phyloP scores from a whole-genome alignment of 1,139 yeast species.

The Spencermartinsiella ligniputridi region DNA sequence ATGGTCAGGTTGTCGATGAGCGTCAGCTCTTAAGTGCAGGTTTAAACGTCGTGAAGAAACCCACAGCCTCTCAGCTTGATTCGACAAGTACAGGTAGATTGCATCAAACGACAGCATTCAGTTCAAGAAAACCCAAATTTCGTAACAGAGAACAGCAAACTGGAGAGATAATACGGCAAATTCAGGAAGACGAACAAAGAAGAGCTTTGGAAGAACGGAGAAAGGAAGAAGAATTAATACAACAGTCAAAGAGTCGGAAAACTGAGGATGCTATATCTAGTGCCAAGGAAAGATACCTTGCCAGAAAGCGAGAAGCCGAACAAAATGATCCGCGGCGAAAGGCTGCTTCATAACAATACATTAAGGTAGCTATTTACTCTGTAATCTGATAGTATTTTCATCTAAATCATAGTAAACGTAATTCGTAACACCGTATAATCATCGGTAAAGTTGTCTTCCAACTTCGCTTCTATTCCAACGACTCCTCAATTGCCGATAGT shows the following conservation, averaged over 20 bases:
- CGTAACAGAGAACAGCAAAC: conserved; percentile 26
- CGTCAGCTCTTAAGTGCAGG: conserved; percentile 28
- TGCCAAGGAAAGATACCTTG: conserved; percentile 32
- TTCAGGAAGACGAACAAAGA: conserved; percentile 7
- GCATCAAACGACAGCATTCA: conserved; percentile 1
- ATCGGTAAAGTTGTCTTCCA: neutral
- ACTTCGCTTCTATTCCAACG: too few relatives aligned
- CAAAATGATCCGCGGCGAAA: conserved; percentile 3
- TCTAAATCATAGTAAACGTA: too few relatives aligned
- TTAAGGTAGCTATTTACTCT: too few relatives aligned
- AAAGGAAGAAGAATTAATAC: conserved; percentile 3
- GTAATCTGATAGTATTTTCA: too few relatives aligned
- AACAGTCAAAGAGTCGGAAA: conserved; percentile 18
- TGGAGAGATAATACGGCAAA: conserved; percentile 7
- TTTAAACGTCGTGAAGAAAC: conserved; percentile 24
- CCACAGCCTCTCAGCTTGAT: neutral
- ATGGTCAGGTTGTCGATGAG: conserved; percentile 30
- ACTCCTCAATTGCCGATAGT: too few relatives aligned
- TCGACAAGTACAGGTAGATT: conserved; percentile 1
- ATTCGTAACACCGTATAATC: too few relatives aligned
- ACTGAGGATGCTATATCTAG: conserved; percentile 21
- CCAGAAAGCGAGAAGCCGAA: conserved; percentile 20
- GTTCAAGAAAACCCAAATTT: neutral
- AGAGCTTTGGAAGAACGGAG: conserved; percentile 9
- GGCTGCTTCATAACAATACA: too few relatives aligned